Conservation (phyloP, 352 stramenopile species). For the Phytophthora constricta region DNA sequence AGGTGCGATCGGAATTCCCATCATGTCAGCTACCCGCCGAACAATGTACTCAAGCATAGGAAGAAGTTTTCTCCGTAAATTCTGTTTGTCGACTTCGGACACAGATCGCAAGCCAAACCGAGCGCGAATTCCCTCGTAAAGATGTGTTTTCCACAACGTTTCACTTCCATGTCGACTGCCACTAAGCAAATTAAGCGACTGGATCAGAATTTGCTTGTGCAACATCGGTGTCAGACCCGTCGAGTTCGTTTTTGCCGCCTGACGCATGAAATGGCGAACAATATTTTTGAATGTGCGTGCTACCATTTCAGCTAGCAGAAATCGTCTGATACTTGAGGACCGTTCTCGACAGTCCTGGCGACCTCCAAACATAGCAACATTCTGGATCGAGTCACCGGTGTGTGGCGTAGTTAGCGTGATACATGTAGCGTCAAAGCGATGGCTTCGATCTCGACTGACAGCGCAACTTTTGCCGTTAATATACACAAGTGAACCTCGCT, state of each 20-base stretch:
- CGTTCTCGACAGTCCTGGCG: constrained; percentile 65
- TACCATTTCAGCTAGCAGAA: constrained; percentile 89
- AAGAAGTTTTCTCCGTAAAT: constrained; percentile 65
- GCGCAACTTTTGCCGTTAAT: constrained; percentile 65
- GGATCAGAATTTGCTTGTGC: constrained; percentile 56
- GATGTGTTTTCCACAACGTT: constrained; percentile 69
- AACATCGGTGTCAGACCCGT: constrained; percentile 54
- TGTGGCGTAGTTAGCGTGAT: constrained; percentile 70
- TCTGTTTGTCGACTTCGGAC: constrained; percentile 81
- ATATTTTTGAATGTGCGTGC: constrained; percentile 90
- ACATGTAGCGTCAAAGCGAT: constrained; percentile 62
- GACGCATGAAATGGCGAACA: constrained; percentile 76
- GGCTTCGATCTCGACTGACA: constrained; percentile 50
- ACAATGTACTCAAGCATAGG: constrained; percentile 63
- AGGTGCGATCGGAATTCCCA: constrained; percentile 55
- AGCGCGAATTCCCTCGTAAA: constrained; percentile 77
- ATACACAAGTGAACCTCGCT: constrained; percentile 66
- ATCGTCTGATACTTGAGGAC: constrained; percentile 55
- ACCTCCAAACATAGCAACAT: constrained; percentile 73
- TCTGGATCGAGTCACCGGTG: constrained; percentile 73
- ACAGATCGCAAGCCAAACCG: constrained; percentile 75
- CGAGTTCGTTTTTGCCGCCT: constrained; percentile 32
- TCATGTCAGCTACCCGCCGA: constrained; percentile 52
- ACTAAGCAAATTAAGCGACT: constrained; percentile 75
- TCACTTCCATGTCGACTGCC: constrained; percentile 66